Evolutionary conservation across 441 rosid species (phyloP).

Genomic region (Euphorbia schlechtendalii): DNA sequence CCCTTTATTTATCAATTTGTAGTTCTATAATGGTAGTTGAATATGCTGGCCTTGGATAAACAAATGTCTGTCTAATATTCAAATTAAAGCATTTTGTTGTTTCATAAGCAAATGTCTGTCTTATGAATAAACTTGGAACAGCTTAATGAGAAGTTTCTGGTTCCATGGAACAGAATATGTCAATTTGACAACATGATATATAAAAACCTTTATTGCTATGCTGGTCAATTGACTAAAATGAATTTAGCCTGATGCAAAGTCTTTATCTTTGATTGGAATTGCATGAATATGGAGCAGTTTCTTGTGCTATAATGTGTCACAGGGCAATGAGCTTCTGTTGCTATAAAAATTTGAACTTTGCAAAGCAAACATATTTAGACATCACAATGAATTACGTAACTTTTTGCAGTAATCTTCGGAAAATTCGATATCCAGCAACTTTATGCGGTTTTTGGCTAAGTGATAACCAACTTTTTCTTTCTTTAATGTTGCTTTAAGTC

Average conservation of each 20-base stretch:
- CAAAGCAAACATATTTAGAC: neutral
- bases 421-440: slow-evolving; percentile 6
- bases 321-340: neutral
- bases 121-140: neutral
- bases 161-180: neutral
- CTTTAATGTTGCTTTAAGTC: neutral
- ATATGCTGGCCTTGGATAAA: neutral
- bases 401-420: neutral
- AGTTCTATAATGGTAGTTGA: neutral
- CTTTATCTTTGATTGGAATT: neutral
- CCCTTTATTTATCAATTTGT: neutral
- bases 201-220: neutral
- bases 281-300: neutral
- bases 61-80: neutral
- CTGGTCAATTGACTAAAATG: neutral
- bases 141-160: neutral
- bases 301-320: neutral
- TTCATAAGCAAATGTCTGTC: neutral
- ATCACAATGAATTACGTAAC: slow-evolving; percentile 1
- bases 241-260: neutral
- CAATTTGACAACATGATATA: neutral
- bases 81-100: too few species aligned
- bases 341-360: slow-evolving; percentile 5
- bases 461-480: neutral
- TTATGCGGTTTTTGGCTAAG: neutral